Evolutionary conservation across 2,329 filamentous ascomycete genomes (phyloP), one percentile per base, ranked within the genome.

Genomic region (Fusarium citri): DNA sequence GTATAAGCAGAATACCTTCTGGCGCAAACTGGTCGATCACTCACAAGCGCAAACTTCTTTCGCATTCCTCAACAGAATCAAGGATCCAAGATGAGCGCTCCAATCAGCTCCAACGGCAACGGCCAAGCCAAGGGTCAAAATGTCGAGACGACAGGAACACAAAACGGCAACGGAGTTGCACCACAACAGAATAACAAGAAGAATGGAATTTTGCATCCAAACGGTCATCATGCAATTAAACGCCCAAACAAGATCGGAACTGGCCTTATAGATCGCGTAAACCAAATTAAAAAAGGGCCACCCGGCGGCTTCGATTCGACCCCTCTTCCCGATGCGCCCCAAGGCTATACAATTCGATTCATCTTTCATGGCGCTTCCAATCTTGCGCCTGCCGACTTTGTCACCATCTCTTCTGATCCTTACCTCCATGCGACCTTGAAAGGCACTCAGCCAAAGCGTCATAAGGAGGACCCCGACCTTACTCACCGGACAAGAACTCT

Each of bases 391-490:
- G 92, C 92, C 59, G 95, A 98, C 80, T 83, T 97, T 72, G 87
- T 88, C 74, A 89, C 89, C 14, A 85, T 91, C 34, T 92, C 93
- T 5, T 93, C 94, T 5, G 95, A 98, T 78, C 94, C 95, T 1
- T 98, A 90, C 77, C 83, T 97, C 41, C 82, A 88, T 16, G 93
- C 93, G 34, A 92, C 93, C n/a, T 83, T 98, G 61, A 89, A 85
- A 34, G 90, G 92, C 3, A 83, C 85, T 20, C 82, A 94, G n/a
- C 89, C 89, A 0, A 90, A 88, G 72, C 85, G 94, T 37, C 94
- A 97, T 81, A 95, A 95, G 78, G 93, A 97, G 76, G 94, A 98
- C 76, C 92, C 94, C 0, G 86, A 89, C 23, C 82, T 97, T 31
- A 84, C 84, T 23, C 88, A 92, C 77, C 89, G 95, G 47, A 97